phyloP scores from a whole-genome alignment of 106 monocot species.

The Allium cepa region DNA sequence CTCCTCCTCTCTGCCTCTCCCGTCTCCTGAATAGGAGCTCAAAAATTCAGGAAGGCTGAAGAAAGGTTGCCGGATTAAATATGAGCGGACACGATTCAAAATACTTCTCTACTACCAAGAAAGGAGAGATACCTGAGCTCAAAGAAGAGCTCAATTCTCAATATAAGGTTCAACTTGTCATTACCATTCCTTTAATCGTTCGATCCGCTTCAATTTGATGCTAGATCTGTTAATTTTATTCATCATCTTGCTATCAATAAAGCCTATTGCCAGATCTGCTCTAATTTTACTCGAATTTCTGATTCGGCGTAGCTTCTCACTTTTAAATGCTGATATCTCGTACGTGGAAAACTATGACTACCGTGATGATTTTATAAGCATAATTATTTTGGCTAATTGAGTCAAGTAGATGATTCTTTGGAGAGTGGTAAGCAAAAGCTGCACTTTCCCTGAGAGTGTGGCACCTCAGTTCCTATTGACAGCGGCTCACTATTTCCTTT shows the following conservation, averaged over 20 bases:
- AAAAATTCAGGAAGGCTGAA: background rate
- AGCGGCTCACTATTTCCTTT: no score
- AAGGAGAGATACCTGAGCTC: conserved; percentile 99
- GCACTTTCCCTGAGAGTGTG: no score
- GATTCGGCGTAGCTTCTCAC: background rate
- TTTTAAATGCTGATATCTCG: background rate
- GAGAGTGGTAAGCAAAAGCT: no score
- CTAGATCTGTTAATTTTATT: background rate
- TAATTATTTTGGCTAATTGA: no score
- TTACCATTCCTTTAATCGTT: background rate
- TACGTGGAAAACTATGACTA: no score
- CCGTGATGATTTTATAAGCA: no score
- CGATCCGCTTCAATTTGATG: background rate
- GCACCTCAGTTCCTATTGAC: no score
- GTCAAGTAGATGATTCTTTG: no score
- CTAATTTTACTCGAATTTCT: background rate
- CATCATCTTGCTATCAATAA: no score
- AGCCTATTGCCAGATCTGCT: conserved; percentile 1
- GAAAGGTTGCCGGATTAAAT: background rate
- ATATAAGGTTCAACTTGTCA: conserved; percentile 58
- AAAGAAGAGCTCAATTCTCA: conserved; percentile 99
- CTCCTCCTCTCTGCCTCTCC: background rate
- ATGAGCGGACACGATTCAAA: conserved; percentile 99
- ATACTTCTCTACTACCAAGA: conserved; percentile 99
- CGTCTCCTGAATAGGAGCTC: background rate